These are phyloP conservation scores for Chaetomiaceae sp. DNA, from an alignment of 2,329 filamentous ascomycete species.

Conservation along the genomic window DNA sequence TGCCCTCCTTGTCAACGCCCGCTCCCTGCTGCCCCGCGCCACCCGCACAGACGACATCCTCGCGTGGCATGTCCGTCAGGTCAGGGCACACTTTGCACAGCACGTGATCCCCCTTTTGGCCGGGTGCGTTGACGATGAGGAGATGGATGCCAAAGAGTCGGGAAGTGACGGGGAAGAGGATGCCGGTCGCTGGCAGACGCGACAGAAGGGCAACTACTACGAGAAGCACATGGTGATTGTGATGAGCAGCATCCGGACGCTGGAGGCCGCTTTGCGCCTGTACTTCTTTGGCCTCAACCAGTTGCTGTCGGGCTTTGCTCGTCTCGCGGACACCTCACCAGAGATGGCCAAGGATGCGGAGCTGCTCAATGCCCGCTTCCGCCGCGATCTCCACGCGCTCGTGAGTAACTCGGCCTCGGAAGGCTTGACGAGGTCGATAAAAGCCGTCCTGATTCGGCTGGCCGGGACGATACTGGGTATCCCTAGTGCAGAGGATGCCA, in stretches of 20 bases:
- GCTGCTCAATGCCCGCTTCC: conserved; percentile 44
- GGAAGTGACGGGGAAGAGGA: background rate
- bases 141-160: background rate
- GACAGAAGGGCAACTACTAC: conserved; percentile 27
- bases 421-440: conserved; percentile 50
- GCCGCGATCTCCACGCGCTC: conserved; percentile 58
- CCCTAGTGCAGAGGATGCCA: conserved; percentile 12
- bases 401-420: conserved; percentile 59
- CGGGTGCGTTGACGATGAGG: conserved; percentile 33
- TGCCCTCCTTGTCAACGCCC: conserved; percentile 48
- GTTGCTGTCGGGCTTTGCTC: conserved; percentile 45
- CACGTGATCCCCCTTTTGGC: conserved; percentile 55
- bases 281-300: conserved; percentile 53
- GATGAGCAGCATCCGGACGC: conserved; percentile 47
- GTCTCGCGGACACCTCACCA: conserved; percentile 18
- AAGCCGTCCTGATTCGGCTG: conserved; percentile 50
- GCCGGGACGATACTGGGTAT: conserved; percentile 47
- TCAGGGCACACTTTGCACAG: conserved; percentile 56
- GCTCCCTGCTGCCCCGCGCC: conserved; percentile 44
- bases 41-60: conserved; percentile 52
- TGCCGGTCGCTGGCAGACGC: background rate
- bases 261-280: conserved; percentile 56
- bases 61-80: conserved; percentile 58
- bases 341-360: conserved; percentile 37
- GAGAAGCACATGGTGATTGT: conserved; percentile 45